Percentiles rank a stretch among this genome's conserved stretches.
Conservation (phyloP, 2,329 filamentous ascomycete species). For the Tolypocladium capitatum region DNA sequence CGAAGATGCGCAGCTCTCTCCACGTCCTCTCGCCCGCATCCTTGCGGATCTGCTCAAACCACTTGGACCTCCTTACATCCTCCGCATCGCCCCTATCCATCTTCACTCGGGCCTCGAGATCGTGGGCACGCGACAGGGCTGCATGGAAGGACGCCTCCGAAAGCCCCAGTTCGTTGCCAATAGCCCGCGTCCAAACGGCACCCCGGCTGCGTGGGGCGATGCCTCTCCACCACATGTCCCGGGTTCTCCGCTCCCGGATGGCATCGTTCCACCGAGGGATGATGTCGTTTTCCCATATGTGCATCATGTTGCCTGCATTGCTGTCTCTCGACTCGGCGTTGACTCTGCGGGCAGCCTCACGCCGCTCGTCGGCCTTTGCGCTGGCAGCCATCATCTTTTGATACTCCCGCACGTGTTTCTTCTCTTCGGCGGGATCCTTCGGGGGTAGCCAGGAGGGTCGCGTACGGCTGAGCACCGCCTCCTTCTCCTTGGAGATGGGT, state of each 20-base stretch:
- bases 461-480: constrained; percentile 68
- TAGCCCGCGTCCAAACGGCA: constrained; percentile 54
- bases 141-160: constrained; percentile 55
- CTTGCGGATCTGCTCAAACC: constrained; percentile 49
- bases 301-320: constrained; percentile 38
- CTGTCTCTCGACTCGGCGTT: constrained; percentile 41
- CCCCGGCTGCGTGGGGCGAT: constrained; percentile 59
- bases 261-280: constrained; percentile 63
- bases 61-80: constrained; percentile 41
- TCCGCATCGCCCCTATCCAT: constrained; percentile 37
- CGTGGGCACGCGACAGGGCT: constrained; percentile 53
- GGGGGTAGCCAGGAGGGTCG: constrained; percentile 75
- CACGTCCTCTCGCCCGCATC: constrained; percentile 55
- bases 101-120: constrained; percentile 43
- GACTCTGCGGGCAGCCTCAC: constrained; percentile 36
- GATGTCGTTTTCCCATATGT: constrained; percentile 64
- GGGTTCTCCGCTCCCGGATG: constrained; percentile 53
- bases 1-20: constrained; percentile 61
- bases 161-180: constrained; percentile 61
- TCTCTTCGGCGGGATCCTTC: constrained; percentile 83
- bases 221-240: constrained; percentile 74
- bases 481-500: constrained; percentile 75
- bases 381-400: constrained; percentile 66
- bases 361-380: constrained; percentile 45
- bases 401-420: constrained; percentile 73